Percentiles rank a stretch among this genome's conserved stretches.
Evolutionary conservation across 2,329 filamentous ascomycete species (phyloP).

Genomic region (Fusarium nelsonii): DNA sequence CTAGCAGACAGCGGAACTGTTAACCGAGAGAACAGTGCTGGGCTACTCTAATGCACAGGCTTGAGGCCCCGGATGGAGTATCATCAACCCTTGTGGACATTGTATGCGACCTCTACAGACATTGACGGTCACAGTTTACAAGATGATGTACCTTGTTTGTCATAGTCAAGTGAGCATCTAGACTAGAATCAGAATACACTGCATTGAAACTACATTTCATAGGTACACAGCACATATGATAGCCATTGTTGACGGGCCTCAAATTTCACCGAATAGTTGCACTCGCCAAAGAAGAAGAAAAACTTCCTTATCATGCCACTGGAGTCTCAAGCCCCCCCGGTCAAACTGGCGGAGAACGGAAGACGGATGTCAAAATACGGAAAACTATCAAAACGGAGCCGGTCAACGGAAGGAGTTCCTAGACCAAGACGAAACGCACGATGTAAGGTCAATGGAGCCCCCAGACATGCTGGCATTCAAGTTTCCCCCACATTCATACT

Average conservation of each 20-base stretch:
- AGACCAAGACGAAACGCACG: slow-evolving; percentile 33
- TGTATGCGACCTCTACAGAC: slow-evolving; percentile 3
- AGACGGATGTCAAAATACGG: not conserved
- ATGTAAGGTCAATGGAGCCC: slow-evolving; percentile 37
- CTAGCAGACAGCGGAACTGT: slow-evolving; percentile 6
- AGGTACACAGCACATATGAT: slow-evolving; percentile 11
- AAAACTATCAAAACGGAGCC: slow-evolving; percentile 15
- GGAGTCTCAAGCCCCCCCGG: slow-evolving; percentile 19
- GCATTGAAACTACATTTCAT: slow-evolving; percentile 10
- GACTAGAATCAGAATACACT: slow-evolving; percentile 1
- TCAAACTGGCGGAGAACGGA: slow-evolving; percentile 15
- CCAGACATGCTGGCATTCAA: slow-evolving; percentile 25
- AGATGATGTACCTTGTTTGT: not conserved
- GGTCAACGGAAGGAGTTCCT: slow-evolving; percentile 34
- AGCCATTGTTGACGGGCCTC: slow-evolving; percentile 12
- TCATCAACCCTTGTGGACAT: not conserved
- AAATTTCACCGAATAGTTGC: slow-evolving; percentile 15
- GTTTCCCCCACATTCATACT: slow-evolving; percentile 29
- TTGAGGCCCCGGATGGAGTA: slow-evolving; percentile 23
- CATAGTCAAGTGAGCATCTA: not conserved
- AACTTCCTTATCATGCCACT: slow-evolving; percentile 28
- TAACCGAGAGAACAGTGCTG: slow-evolving; percentile 13
- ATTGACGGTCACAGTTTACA: not conserved
- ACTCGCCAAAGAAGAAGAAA: not conserved
- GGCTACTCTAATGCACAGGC: slow-evolving; percentile 8